These are phyloP conservation scores for Stenocarpella maydis DNA, from an alignment of 2,329 filamentous ascomycete species.

Conservation along the genomic window DNA sequence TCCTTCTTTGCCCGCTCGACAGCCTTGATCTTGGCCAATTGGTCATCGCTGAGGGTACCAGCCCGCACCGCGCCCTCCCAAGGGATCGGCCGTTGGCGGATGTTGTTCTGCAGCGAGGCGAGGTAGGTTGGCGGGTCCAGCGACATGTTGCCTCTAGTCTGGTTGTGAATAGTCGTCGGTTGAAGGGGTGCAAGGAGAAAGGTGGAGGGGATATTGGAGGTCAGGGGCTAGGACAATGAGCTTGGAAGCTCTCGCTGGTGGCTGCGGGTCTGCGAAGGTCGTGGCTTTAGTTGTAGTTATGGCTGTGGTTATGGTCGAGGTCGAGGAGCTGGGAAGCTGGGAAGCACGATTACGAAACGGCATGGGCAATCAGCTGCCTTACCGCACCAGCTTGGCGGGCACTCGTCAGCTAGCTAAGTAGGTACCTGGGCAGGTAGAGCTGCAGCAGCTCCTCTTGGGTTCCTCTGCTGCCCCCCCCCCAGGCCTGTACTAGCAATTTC, in stretches of 20 bases:
- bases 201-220: too few relatives aligned
- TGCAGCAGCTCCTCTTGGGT: neutral
- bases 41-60: slow-evolving; percentile 91
- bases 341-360: slow-evolving; percentile 32
- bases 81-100: slow-evolving; percentile 92
- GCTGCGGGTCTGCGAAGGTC: slow-evolving; percentile 1
- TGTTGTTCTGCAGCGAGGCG: slow-evolving; percentile 91
- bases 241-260: neutral
- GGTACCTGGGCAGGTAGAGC: neutral
- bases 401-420: neutral
- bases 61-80: slow-evolving; percentile 97
- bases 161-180: neutral
- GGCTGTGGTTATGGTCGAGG: slow-evolving; percentile 1
- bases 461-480: neutral
- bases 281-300: neutral
- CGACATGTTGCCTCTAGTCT: slow-evolving; percentile 68
- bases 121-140: slow-evolving; percentile 90
- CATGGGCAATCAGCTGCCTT: slow-evolving; percentile 10
- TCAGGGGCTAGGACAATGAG: neutral
- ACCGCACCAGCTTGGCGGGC: neutral
- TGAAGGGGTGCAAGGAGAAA: neutral
- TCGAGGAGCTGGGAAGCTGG: neutral
- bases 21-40: slow-evolving; percentile 94
- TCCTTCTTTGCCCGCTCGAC: slow-evolving; percentile 97
- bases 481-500: slow-evolving; percentile 24